These are phyloP conservation scores for Diaporthe amygdali DNA, from an alignment of 2,329 filamentous ascomycete genomes.

Conservation along the genomic window DNA sequence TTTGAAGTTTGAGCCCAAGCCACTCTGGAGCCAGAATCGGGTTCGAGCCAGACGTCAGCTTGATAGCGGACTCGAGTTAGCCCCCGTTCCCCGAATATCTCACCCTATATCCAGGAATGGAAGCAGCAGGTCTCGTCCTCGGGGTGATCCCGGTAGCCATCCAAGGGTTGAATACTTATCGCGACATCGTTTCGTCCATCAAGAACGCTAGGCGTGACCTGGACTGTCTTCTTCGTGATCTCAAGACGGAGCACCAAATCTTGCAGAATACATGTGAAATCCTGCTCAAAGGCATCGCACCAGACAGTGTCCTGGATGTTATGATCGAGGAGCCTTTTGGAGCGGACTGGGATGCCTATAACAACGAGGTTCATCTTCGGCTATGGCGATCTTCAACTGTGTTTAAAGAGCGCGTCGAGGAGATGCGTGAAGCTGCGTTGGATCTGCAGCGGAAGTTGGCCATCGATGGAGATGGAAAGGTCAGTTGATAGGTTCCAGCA, in stretches of 20 bases:
- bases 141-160: slow-evolving; percentile 21
- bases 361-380: slow-evolving; percentile 11
- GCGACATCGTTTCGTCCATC: slow-evolving; percentile 7
- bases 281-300: slow-evolving; percentile 18
- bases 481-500: neutral
- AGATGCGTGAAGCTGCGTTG: neutral
- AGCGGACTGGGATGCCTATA: slow-evolving; percentile 4
- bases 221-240: slow-evolving; percentile 13
- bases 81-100: too few species aligned
- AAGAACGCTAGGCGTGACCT: slow-evolving; percentile 8
- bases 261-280: slow-evolving; percentile 23
- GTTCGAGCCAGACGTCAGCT: too few species aligned
- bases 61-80: too few species aligned
- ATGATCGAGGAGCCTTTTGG: slow-evolving; percentile 21
- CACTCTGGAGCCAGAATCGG: too few species aligned
- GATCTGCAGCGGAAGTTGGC: slow-evolving; percentile 13
- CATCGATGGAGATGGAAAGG: slow-evolving; percentile 4
- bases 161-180: slow-evolving; percentile 4
- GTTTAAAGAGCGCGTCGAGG: slow-evolving; percentile 4
- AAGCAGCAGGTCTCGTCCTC: slow-evolving; percentile 21
- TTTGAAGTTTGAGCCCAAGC: too few species aligned
- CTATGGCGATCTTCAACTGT: slow-evolving; percentile 12
- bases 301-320: slow-evolving; percentile 4
- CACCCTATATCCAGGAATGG: too few species aligned
- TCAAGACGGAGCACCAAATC: slow-evolving; percentile 19